phyloP scores from a whole-genome alignment of 352 stramenopile species.

The Peronospora farinosa region DNA sequence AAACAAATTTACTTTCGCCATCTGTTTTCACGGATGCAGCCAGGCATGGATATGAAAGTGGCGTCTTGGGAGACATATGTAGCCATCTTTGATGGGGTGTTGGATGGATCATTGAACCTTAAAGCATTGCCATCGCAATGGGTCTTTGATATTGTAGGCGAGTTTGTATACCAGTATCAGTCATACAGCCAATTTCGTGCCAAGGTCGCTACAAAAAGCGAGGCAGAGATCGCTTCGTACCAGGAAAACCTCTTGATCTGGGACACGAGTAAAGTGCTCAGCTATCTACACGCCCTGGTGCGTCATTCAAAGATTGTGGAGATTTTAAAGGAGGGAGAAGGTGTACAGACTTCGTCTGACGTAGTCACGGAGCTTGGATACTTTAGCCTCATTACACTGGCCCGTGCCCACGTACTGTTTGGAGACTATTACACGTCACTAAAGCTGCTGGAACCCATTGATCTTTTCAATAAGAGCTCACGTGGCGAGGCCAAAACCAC shows the following conservation, averaged over 20 bases:
- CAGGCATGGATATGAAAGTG: conserved; percentile 86
- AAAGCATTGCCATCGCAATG: conserved; percentile 91
- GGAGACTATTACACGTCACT: conserved; percentile 95
- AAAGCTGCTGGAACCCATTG: conserved; percentile 86
- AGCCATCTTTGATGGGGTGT: conserved; percentile 91
- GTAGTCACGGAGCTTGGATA: conserved; percentile 91
- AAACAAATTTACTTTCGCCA: conserved; percentile 95
- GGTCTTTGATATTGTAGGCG: conserved; percentile 97
- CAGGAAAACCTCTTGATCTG: conserved; percentile 89
- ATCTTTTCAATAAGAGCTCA: conserved; percentile 83
- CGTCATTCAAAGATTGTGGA: conserved; percentile 88
- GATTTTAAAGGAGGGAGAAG: conserved; percentile 61
- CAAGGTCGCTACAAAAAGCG: conserved; percentile 61
- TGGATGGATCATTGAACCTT: conserved; percentile 79
- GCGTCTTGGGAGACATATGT: conserved; percentile 92
- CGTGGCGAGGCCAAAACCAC: conserved; percentile 43
- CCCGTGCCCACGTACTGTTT: conserved; percentile 93
- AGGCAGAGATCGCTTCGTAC: conserved; percentile 53
- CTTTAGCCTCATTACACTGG: conserved; percentile 93
- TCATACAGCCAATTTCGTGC: conserved; percentile 95
- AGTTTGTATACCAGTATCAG: conserved; percentile 99
- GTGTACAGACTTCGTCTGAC: conserved; percentile 43
- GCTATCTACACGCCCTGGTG: conserved; percentile 93
- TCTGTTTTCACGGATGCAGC: conserved; percentile 89
- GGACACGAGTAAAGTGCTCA: conserved; percentile 92